A percentile compares a stretch with the other conserved stretches of the same genome.
Conservation (phyloP, 495 filamentous ascomycete species). For the Cetradonia linearis region DNA sequence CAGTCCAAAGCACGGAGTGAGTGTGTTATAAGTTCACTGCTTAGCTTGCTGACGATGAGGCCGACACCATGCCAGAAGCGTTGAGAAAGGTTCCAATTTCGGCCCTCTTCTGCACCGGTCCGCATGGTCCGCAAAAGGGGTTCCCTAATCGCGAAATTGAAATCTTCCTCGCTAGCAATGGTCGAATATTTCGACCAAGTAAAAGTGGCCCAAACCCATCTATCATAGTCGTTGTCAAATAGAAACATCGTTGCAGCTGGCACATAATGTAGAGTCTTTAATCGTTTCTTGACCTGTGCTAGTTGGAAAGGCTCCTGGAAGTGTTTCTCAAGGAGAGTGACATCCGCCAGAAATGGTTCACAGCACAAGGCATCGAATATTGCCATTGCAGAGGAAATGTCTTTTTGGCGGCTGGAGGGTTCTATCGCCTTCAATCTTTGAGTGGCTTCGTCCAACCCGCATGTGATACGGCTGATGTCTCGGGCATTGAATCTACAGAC, state of each 20-base stretch:
- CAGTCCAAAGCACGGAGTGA: conserved; percentile 68
- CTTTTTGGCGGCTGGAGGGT: conserved; percentile 39
- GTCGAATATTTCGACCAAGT: conserved; percentile 53
- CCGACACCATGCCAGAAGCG: conserved; percentile 68
- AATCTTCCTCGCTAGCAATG: conserved; percentile 54
- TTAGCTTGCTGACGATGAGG: conserved; percentile 56
- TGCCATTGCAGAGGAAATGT: conserved; percentile 42
- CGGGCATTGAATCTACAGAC: conserved; percentile 44
- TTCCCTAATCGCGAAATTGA: conserved; percentile 71
- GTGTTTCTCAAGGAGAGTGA: conserved; percentile 40
- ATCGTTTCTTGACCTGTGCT: conserved; percentile 58
- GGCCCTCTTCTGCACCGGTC: conserved; percentile 30
- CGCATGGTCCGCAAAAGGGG: conserved; percentile 40
- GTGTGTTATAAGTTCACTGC: conserved; percentile 66
- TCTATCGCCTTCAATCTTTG: conserved; percentile 40
- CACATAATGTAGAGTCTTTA: conserved; percentile 59
- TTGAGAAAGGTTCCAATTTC: conserved; percentile 43
- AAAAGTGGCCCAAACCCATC: conserved; percentile 55
- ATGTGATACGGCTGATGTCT: conserved; percentile 53
- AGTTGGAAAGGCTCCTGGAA: conserved; percentile 72
- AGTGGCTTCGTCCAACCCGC: conserved; percentile 42
- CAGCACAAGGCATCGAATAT: conserved; percentile 57
- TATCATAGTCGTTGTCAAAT: conserved; percentile 52
- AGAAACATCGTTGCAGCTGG: conserved; percentile 75
- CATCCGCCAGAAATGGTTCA: conserved; percentile 46